These are phyloP conservation scores for Colletotrichum spaethianum DNA, from an alignment of 2,329 filamentous ascomycete genomes.

Conservation along the genomic window DNA sequence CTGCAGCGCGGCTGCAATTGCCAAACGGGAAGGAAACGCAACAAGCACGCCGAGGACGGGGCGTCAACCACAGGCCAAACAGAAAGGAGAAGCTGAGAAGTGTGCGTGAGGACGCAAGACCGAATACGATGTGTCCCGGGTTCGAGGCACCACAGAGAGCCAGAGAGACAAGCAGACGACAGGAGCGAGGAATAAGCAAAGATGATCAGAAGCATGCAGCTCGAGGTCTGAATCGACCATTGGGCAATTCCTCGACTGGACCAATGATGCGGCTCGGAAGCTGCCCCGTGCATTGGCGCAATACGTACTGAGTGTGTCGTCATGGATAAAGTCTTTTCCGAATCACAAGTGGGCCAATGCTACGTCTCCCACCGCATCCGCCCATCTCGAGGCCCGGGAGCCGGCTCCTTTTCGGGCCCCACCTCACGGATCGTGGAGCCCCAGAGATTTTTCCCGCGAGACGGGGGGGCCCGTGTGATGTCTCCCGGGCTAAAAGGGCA, in stretches of 20 bases:
- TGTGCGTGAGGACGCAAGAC: neutral
- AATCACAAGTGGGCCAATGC: no score
- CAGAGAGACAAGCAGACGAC: slow-evolving; percentile 6
- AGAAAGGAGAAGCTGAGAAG: neutral
- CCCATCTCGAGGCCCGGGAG: neutral
- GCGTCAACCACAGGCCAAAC: neutral
- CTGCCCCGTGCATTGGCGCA: neutral
- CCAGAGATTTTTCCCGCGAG: neutral
- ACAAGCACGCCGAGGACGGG: neutral
- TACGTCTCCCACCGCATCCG: no score
- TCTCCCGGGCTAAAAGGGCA: neutral
- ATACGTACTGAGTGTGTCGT: neutral
- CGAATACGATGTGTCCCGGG: neutral
- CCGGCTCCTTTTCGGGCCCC: neutral
- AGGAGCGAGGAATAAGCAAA: neutral
- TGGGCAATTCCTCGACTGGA: neutral
- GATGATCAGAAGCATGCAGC: neutral
- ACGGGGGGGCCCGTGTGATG: neutral
- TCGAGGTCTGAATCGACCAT: neutral
- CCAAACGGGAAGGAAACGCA: slow-evolving; percentile 10
- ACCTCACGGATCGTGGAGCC: neutral
- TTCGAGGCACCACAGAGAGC: neutral
- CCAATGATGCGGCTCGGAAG: neutral
- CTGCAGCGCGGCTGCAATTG: slow-evolving; percentile 5
- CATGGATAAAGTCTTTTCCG: neutral